Base-by-base conservation (phyloP, 2,329 filamentous ascomycete genomes). In the Whalleya microplaca region DNA sequence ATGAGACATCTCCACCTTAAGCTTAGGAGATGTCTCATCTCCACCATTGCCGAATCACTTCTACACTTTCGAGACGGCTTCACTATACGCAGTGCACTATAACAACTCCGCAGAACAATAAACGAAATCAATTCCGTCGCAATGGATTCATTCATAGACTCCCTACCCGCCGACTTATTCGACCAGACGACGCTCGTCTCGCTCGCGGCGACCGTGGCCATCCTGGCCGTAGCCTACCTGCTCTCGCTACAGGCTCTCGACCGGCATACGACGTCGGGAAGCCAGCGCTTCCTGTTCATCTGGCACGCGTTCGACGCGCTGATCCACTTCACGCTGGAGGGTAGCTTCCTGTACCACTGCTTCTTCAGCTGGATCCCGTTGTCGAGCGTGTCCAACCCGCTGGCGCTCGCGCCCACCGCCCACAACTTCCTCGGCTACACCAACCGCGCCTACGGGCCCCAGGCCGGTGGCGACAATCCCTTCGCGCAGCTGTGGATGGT, bases 251-350 rank as follows among this genome's bases (percentile, higher is more conserved):
- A 61, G 47, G 74, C 76, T 20, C 76, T 84, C 20, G 69, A 72
- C 53, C 72, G 87, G 3, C 70, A 75, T 18, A 69, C 78, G 1
- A 78, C 85, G 10, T 75, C 83, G 1, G 71, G 76, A 40, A 83
- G 86, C 49, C 80, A 82, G 53, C 91, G 92, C 59, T 78, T 90
- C 71, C 86, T 97, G 63, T 96, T 96, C 81, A 84, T 96, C 76
- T 97, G 94, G 94, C 93, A 97, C 78, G 83, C 91, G 40, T 96
- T 96, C 76, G 93, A 97, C 73, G 91, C 91, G 29, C 83, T 97
- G 43, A 94, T 93, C 69, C 95, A 99, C 78, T 86, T 96, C 75
- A 80, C 92, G 72, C 89, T 98, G 72, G 94, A 98, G 77, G 93
- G 92, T 51, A 89, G 86, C 68, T 98, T 92, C 75, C 85, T 97